Evolutionary conservation across 768 basidiomycete genomes (phyloP), one percentile per base, ranked within the genome.

Genomic region (Phaffia australis): DNA sequence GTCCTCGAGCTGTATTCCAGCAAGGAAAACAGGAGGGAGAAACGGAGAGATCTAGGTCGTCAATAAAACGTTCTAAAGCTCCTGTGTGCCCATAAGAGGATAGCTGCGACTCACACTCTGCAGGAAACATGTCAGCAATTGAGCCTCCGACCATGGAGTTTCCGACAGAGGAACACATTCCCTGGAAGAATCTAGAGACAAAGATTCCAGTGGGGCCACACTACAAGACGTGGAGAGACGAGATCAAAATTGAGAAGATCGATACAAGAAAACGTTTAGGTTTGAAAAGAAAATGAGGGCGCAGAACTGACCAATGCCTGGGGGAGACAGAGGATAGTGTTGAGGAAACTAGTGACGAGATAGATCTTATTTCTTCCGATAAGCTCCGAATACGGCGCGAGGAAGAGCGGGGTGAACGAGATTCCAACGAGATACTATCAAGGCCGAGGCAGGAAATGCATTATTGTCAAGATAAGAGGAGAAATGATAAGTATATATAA

Each of bases 131-230:
- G 63, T 74, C 74, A 14, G 74, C 74, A 2, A 76, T 70, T 0
- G 75, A 73, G 0, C 75, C 75, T 4, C 73, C 72, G 27, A 76
- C 75, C 73, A 76, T 75, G 3, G 71, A 72, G 64, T 76, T 76
- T 8, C 74, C 74, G 6, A 76, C 75, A 21, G 71, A 72, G 5
- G 66, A 59, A 1, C 65, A 60, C 60, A 71, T 71, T 1, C 75
- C 75, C 71, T 75, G 75, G 69, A 72, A 58, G 6, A 25, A 11
- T 50, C 52, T 9, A 35, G 55, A 50, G 32, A 29, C 29, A 29
- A 48, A 55, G 21, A 42, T 49, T 16, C 21, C 3, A 21, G 51
- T 54, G n/a, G 2, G 25, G 35, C 35, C 35, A 42, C 35, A 42
- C 35, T 42, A 42, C 11, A 42, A 42, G 35, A 11, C 35, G 35